phyloP scores from a whole-genome alignment of 805 yeast genomes.

The Saccharomyces mikatae region DNA sequence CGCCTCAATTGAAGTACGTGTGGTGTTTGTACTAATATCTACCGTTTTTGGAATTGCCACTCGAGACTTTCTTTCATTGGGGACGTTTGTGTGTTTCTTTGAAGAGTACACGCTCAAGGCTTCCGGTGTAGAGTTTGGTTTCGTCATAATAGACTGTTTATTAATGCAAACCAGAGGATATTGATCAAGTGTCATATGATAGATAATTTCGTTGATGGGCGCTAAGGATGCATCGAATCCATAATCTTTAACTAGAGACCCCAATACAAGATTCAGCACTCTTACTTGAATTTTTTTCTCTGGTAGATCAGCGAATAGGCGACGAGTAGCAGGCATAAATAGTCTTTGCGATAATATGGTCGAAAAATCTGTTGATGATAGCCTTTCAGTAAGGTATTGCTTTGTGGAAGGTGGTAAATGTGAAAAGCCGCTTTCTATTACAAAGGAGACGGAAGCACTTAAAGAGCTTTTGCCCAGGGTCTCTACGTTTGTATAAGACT shows the following conservation, averaged over 20 bases:
- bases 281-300: conserved; percentile 39
- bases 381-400: conserved; percentile 41
- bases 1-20: conserved; percentile 12
- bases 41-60: conserved; percentile 9
- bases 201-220: conserved; percentile 61
- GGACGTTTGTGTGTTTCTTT: background rate
- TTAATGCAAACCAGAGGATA: conserved; percentile 41
- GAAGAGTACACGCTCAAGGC: background rate
- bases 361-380: conserved; percentile 33
- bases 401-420: conserved; percentile 44
- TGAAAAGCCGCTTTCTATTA: conserved; percentile 56
- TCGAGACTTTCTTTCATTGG: conserved; percentile 31
- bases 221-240: conserved; percentile 66
- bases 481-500: conserved; percentile 39
- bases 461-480: conserved; percentile 52
- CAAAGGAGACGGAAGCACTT: conserved; percentile 47
- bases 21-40: background rate
- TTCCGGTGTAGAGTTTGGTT: background rate
- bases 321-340: conserved; percentile 23
- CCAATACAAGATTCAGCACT: conserved; percentile 51
- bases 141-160: background rate
- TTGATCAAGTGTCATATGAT: conserved; percentile 49
- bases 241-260: conserved; percentile 68
- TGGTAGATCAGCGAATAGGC: conserved; percentile 33
- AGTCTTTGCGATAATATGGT: conserved; percentile 24